Conservation (phyloP, 1,284 basidiomycete species). For the Ceratobasidium sp. region DNA sequence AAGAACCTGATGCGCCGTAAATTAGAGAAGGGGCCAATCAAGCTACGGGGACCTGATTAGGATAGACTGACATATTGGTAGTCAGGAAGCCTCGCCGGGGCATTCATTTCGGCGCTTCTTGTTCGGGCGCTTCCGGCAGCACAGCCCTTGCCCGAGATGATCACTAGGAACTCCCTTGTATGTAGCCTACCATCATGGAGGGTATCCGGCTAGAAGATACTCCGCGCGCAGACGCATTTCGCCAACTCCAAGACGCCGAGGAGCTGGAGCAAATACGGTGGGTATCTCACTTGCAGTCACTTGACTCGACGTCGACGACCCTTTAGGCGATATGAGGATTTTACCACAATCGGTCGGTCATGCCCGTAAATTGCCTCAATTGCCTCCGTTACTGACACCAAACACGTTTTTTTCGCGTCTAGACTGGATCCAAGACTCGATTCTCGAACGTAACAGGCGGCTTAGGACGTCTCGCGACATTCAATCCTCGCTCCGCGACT, state of each 20-base stretch:
- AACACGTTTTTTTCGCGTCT: slow-evolving; percentile 37
- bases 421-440: slow-evolving; percentile 97
- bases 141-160: slow-evolving; percentile 12
- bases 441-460: slow-evolving; percentile 84
- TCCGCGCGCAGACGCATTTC: slow-evolving; percentile 38
- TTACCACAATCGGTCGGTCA: slow-evolving; percentile 78
- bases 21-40: neutral
- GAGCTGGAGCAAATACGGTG: slow-evolving; percentile 62
- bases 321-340: slow-evolving; percentile 77
- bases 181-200: slow-evolving; percentile 18
- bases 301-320: neutral
- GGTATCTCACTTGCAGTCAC: slow-evolving; percentile 43
- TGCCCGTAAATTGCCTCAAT: slow-evolving; percentile 27
- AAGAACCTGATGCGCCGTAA: neutral
- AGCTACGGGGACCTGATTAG: neutral
- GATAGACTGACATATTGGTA: neutral
- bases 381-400: slow-evolving; percentile 26
- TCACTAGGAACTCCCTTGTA: neutral
- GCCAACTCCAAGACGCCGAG: slow-evolving; percentile 54
- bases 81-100: neutral
- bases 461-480: slow-evolving; percentile 69
- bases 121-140: neutral
- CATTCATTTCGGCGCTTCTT: slow-evolving; percentile 17
- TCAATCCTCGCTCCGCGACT: slow-evolving; percentile 66
- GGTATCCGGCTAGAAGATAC: slow-evolving; percentile 37